A percentile compares a stretch with the other conserved stretches of the same genome.
Conservation (phyloP, 1,139 yeast genomes). For the Hyphopichia fennica region DNA sequence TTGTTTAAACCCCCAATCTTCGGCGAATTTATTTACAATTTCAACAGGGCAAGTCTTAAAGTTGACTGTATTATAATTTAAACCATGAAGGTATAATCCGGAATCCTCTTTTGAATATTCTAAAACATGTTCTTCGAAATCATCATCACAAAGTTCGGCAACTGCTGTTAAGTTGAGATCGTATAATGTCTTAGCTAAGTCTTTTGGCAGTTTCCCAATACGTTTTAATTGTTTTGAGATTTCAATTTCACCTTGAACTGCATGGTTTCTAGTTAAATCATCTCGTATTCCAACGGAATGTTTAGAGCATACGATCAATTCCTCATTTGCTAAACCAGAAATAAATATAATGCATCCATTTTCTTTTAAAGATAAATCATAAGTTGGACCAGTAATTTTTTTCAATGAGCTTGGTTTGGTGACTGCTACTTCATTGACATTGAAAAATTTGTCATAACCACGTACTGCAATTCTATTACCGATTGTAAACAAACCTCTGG, state of each 20-base stretch:
- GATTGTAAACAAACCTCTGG: constrained; percentile 74
- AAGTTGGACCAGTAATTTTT: constrained; percentile 67
- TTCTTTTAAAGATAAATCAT: constrained; percentile 77
- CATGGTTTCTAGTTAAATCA: constrained; percentile 64
- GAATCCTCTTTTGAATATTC: constrained; percentile 66
- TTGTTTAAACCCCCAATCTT: constrained; percentile 67
- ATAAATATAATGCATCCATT: constrained; percentile 92
- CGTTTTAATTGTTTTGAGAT: constrained; percentile 52
- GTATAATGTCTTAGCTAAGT: constrained; percentile 58
- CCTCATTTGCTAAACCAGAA: constrained; percentile 73
- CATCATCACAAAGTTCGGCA: constrained; percentile 90
- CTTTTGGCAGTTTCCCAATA: constrained; percentile 37
- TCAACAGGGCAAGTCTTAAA: constrained; percentile 68
- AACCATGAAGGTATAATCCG: constrained; percentile 88
- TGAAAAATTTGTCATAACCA: constrained; percentile 95
- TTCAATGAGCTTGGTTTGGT: constrained; percentile 54
- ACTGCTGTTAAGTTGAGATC: constrained; percentile 72
- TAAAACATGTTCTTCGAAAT: constrained; percentile 90
- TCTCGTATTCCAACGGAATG: constrained; percentile 77
- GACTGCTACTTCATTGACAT: constrained; percentile 59
- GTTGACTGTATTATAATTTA: constrained; percentile 64
- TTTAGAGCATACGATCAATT: constrained; percentile 80
- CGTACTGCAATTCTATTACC: constrained; percentile 60
- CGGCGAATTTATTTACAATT: constrained; percentile 60
- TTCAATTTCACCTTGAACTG: constrained; percentile 66